phyloP scores from a whole-genome alignment of 1,284 basidiomycete genomes.

The Agroathelia rolfsii region DNA sequence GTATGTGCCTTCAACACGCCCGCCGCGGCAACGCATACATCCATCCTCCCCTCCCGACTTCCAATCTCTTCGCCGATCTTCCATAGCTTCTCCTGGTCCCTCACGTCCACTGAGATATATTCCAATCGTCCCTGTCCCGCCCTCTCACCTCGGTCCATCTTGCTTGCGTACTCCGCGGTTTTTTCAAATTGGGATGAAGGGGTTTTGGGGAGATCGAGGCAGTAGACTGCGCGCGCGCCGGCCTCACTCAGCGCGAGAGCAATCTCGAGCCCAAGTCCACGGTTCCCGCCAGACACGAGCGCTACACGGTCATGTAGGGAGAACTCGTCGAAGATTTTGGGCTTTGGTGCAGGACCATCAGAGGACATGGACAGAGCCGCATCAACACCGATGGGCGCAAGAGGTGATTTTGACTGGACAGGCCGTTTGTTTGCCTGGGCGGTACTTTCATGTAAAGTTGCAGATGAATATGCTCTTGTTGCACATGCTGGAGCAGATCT shows the following conservation, averaged over 20 bases:
- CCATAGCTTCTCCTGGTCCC: constrained; percentile 51
- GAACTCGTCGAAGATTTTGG: constrained; percentile 66
- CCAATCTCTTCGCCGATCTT: constrained; percentile 48
- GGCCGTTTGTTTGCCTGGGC: too few relatives aligned
- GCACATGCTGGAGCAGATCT: too few relatives aligned
- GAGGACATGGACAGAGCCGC: constrained; percentile 40
- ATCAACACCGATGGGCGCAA: constrained; percentile 50
- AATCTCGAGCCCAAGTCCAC: constrained; percentile 79
- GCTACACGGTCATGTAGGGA: constrained; percentile 65
- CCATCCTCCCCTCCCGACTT: constrained; percentile 53
- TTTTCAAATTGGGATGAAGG: constrained; percentile 62
- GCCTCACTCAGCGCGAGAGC: constrained; percentile 69
- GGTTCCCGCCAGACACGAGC: constrained; percentile 70
- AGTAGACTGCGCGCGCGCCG: constrained; percentile 69
- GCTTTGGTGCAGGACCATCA: constrained; percentile 23
- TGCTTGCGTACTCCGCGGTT: constrained; percentile 42
- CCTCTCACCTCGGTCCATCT: constrained; percentile 26
- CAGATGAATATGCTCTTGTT: too few relatives aligned
- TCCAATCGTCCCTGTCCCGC: constrained; percentile 40
- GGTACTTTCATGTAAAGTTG: too few relatives aligned
- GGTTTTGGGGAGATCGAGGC: constrained; percentile 57
- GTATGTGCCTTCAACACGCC: constrained; percentile 58
- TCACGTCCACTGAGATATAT: constrained; percentile 59
- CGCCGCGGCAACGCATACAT: constrained; percentile 69
- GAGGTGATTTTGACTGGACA: constrained; percentile 38